Evolutionary conservation across 495 filamentous ascomycete genomes (phyloP).

Genomic region (Hypomontagnella monticulosa): DNA sequence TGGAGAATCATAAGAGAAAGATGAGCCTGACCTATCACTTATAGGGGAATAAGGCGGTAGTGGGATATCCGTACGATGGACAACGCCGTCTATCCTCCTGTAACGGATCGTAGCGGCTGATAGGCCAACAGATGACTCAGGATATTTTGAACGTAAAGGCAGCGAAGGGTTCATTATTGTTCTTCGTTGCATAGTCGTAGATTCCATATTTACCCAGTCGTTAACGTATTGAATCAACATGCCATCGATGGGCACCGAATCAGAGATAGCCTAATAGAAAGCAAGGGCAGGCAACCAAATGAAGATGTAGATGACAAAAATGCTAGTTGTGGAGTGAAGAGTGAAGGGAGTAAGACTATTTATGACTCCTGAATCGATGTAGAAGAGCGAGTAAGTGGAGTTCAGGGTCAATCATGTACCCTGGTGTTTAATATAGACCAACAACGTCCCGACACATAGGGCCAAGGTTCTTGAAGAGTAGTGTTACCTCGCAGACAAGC

Average conservation of each 20-base stretch:
- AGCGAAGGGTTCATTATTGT: background rate
- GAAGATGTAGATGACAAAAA: background rate
- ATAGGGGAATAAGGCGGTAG: slow-evolving; percentile 25
- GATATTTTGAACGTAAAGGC: slow-evolving; percentile 10
- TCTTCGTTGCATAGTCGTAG: slow-evolving; percentile 8
- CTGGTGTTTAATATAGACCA: slow-evolving; percentile 44
- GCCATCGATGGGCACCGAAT: slow-evolving; percentile 7
- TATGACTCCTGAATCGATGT: slow-evolving; percentile 35
- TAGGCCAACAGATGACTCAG: slow-evolving; percentile 18
- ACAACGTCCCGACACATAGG: slow-evolving; percentile 31
- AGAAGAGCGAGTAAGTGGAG: slow-evolving; percentile 22
- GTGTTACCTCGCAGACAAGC: slow-evolving; percentile 31
- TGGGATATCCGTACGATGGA: background rate
- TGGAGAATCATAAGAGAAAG: slow-evolving; percentile 28
- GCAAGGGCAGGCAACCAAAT: slow-evolving; percentile 18
- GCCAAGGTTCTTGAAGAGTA: slow-evolving; percentile 39
- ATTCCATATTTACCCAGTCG: slow-evolving; percentile 23
- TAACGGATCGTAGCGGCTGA: background rate
- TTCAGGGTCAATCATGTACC: slow-evolving; percentile 18
- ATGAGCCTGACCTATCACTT: slow-evolving; percentile 32
- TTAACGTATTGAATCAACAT: slow-evolving; percentile 26
- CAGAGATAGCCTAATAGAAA: slow-evolving; percentile 10
- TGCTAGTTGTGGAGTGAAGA: slow-evolving; percentile 14
- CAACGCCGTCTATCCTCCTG: slow-evolving; percentile 1
- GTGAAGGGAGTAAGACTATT: slow-evolving; percentile 38